Base-by-base conservation (phyloP, 2,329 filamentous ascomycete species). In the Phaeosphaeria sp. region DNA sequence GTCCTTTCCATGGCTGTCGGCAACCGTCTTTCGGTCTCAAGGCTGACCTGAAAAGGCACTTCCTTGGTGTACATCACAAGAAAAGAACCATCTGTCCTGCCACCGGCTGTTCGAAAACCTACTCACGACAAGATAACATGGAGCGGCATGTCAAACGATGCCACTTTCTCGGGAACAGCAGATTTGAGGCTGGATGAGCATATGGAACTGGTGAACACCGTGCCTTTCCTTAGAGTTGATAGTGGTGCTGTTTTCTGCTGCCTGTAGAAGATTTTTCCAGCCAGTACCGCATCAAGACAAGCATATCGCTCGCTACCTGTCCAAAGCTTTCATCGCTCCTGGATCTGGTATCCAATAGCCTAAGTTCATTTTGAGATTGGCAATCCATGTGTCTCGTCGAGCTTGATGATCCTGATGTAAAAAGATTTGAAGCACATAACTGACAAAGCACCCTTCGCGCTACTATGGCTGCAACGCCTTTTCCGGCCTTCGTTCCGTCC, bases 361-460 rank as follows among this genome's bases (percentile, higher is more conserved):
- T 51, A 43, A 18, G 54, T 56, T 3, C 54, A 49, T 36, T 56
- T 50, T 39, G 52, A 49, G 49, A 30, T 48, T 10, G 30, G 48
- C 54, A 49, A 56, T 20, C 50, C 44, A 18, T 47, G 39, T 9
- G 23, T 25, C 25, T 56, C 50, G 6, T 43, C 54, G n/a, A 47
- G 33, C 13, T 52, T 51, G 46, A 56, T 56, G 44, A 52, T 56
- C 39, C 54, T 46, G 13, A 50, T 56, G 17, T 44, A 36, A 17
- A 49, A 46, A 25, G 54, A 50, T 27, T 56, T 56, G 49, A 56
- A 56, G 23, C 54, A 56, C 54, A 56, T 56, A 20, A 52, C 54
- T 7, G 52, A 44, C 44, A 56, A 27, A n/a, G 52, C 44, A 20
- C 54, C 54, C 23, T 52, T 52, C n/a, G 33, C 18, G 43, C 41